Evolutionary conservation across 306 rosid species (phyloP).

Genomic region (Lupinus albus): DNA sequence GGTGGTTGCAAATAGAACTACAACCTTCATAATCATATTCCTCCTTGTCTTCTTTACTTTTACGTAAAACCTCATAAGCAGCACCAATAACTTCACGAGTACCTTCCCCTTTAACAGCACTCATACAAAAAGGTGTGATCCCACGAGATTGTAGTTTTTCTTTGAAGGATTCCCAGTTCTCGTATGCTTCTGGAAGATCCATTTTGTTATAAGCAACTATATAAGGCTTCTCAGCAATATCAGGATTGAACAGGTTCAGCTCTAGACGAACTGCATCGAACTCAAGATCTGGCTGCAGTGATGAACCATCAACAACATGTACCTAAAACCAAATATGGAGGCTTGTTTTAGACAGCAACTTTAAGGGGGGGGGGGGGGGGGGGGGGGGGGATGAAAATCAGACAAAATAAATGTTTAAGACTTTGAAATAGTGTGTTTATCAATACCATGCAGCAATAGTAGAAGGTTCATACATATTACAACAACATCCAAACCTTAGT

Average conservation of each 20-base stretch:
- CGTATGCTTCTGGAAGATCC: conserved; percentile 96
- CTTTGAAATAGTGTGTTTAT: conserved; percentile 26
- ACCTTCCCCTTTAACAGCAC: conserved; percentile 80
- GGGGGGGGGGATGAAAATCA: conserved; percentile 23
- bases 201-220: conserved; percentile 87
- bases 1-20: conserved; percentile 32
- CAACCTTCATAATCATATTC: conserved; percentile 63
- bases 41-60: conserved; percentile 52
- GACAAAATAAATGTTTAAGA: conserved; percentile 21
- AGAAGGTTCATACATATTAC: conserved; percentile 16
- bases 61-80: conserved; percentile 65
- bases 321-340: conserved; percentile 52
- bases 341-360: conserved; percentile 23
- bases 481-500: too few relatives aligned
- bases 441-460: conserved; percentile 24
- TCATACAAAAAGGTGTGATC: conserved; percentile 76
- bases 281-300: conserved; percentile 87
- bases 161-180: conserved; percentile 81
- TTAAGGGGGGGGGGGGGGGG: conserved; percentile 23
- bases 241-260: conserved; percentile 85
- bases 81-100: conserved; percentile 75
- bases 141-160: conserved; percentile 70
- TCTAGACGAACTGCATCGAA: conserved; percentile 94
- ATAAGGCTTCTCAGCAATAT: conserved; percentile 86
- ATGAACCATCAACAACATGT: conserved; percentile 91